phyloP scores from a whole-genome alignment of 2,329 filamentous ascomycete genomes.

The Colletotrichum spinosum region DNA sequence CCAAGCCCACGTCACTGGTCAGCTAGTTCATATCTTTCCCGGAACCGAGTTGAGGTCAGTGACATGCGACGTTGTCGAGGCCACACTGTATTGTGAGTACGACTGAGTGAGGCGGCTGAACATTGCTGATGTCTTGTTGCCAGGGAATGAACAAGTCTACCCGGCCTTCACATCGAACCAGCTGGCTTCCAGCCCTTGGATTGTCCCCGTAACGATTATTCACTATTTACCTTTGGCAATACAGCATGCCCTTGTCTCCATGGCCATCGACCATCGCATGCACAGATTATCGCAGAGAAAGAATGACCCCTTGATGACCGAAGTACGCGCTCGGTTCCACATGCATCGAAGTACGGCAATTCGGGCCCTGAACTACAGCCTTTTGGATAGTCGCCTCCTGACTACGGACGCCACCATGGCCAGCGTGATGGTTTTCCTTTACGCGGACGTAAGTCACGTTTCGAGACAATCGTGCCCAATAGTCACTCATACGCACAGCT shows the following conservation, averaged over 20 bases:
- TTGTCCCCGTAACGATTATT: conserved; percentile 10
- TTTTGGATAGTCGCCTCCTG: conserved; percentile 39
- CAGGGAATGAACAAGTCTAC: conserved; percentile 29
- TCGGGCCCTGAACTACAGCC: conserved; percentile 45
- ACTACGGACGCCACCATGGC: conserved; percentile 11
- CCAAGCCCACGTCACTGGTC: background rate
- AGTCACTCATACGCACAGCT: background rate
- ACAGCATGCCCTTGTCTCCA: conserved; percentile 42
- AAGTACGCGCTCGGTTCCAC: conserved; percentile 43
- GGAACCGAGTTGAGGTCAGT: conserved; percentile 17
- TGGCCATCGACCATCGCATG: conserved; percentile 49
- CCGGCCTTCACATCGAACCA: conserved; percentile 14
- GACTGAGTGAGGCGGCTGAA: background rate
- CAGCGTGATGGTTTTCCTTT: conserved; percentile 27
- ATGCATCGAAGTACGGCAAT: conserved; percentile 46
- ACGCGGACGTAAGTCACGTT: conserved; percentile 7
- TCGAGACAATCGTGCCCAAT: rapidly evolving
- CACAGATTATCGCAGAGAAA: conserved; percentile 37
- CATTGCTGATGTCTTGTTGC: background rate
- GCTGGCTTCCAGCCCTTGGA: conserved; percentile 24
- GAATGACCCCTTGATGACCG: conserved; percentile 33
- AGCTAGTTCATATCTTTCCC: conserved; percentile 11
- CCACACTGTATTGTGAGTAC: conserved; percentile 34
- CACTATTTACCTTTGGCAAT: conserved; percentile 5
- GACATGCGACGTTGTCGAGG: conserved; percentile 29